Evolutionary conservation across 2,329 filamentous ascomycete species (phyloP).

Genomic region (Pseudocercospora crystallina): DNA sequence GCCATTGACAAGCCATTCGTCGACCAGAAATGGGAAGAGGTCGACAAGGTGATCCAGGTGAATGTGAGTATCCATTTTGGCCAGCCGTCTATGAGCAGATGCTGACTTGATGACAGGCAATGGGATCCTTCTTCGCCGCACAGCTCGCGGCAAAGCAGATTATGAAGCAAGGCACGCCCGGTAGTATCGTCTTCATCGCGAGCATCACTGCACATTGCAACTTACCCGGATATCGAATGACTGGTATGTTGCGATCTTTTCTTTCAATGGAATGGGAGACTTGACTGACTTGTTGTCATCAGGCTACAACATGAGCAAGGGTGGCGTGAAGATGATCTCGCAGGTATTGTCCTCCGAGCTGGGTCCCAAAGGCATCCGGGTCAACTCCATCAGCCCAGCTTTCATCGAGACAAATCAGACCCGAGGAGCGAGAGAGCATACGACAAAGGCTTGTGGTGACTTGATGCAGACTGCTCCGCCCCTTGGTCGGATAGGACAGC

Average conservation of each 20-base stretch:
- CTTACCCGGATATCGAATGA: slow-evolving; percentile 34
- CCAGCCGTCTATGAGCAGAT: background rate
- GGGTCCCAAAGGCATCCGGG: slow-evolving; percentile 29
- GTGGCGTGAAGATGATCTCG: slow-evolving; percentile 28
- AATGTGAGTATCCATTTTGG: slow-evolving; percentile 28
- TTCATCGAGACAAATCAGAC: slow-evolving; percentile 31
- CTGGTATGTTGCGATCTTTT: background rate
- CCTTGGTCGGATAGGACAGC: slow-evolving; percentile 23
- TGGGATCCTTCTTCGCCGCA: slow-evolving; percentile 39
- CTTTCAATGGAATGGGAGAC: too few relatives aligned
- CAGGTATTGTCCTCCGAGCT: slow-evolving; percentile 38
- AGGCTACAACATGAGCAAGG: slow-evolving; percentile 36
- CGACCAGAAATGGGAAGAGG: slow-evolving; percentile 32
- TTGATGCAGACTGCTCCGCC: slow-evolving; percentile 28
- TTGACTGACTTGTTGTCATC: too few relatives aligned
- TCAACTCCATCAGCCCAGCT: slow-evolving; percentile 30
- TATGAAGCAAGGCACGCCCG: slow-evolving; percentile 34
- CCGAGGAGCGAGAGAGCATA: slow-evolving; percentile 21
- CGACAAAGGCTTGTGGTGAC: slow-evolving; percentile 22
- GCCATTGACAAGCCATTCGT: slow-evolving; percentile 32
- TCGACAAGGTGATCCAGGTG: slow-evolving; percentile 36
- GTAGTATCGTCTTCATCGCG: slow-evolving; percentile 38
- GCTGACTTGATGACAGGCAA: slow-evolving; percentile 14
- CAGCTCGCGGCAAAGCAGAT: slow-evolving; percentile 39
- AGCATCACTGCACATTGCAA: slow-evolving; percentile 37